Base-by-base conservation (phyloP, 257 asterid species). In the Thymus mandschuricus region DNA sequence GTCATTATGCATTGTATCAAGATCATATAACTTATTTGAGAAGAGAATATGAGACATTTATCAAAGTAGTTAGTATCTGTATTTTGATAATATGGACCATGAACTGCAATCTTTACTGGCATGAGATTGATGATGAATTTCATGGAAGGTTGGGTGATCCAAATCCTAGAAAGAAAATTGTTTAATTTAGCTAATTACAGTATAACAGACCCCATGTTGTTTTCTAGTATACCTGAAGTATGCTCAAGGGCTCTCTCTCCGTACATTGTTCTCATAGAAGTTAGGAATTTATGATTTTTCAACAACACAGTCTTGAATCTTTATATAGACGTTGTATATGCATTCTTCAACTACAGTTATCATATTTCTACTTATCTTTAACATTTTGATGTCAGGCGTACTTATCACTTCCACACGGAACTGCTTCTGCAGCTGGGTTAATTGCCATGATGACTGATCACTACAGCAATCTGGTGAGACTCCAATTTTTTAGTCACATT, bases 381-480 rank as follows among this genome's bases (percentile, higher is more conserved):
- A 68, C 8, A 44, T 44, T 66, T 55, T 59, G 51, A 66, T 87
- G 76, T 80, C 96, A 93, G 98, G 97, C 98, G 45, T 93, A 93
- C 82, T 86, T 93, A 73, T 89, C 98, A 59, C 98, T 93, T 75
- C 98, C 98, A 10, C 96, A 91, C 71, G 98, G 97, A 73, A 86
- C 90, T 82, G 96, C 98, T 58, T 91, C 97, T 75, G 92, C 91
- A 12, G 87, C 84, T 74, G 98, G 98, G 74, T 81, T 93, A 75
- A 84, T 80, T 76, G 98, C 98, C 41, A 93, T 93, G 98, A 91
- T 91, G 98, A 91, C 97, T 33, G 98, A 93, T 86, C 90, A 91
- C 81, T 93, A 89, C 82, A 76, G 91, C 86, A 91, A 91, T 82
- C 80, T 93, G 98, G 97, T 91, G 79, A 80, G 88, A 68, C 68